Evolutionary conservation across 805 yeast species (phyloP).

Genomic region (Geotrichum ghanense): DNA sequence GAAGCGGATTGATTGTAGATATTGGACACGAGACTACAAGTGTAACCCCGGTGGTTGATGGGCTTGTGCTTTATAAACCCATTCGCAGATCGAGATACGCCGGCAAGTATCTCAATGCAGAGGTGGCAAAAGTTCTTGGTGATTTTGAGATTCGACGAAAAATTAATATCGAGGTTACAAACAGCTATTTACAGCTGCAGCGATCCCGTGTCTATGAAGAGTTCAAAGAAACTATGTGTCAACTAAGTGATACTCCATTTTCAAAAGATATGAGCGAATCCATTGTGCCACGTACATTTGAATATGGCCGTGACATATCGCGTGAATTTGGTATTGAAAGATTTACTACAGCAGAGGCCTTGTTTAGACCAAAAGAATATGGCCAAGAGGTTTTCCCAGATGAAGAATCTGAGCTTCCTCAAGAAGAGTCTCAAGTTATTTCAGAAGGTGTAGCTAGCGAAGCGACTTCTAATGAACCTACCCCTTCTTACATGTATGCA

Average conservation of each 20-base stretch:
- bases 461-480: not conserved
- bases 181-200: conserved; percentile 35
- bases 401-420: conserved; percentile 25
- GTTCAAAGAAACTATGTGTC: conserved; percentile 34
- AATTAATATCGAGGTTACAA: conserved; percentile 27
- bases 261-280: conserved; percentile 26
- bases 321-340: conserved; percentile 42
- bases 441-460: not conserved
- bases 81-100: conserved; percentile 32
- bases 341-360: conserved; percentile 47
- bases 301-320: conserved; percentile 45
- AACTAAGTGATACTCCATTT: conserved; percentile 31
- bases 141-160: conserved; percentile 28
- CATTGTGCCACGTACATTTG: conserved; percentile 35
- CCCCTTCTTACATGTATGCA: not conserved
- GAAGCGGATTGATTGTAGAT: conserved; percentile 71
- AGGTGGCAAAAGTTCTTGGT: conserved; percentile 40
- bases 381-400: conserved; percentile 27
- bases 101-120: conserved; percentile 72
- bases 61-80: conserved; percentile 48
- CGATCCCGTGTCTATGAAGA: conserved; percentile 32
- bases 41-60: conserved; percentile 45
- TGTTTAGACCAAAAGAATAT: conserved; percentile 49
- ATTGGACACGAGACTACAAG: conserved; percentile 62
- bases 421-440: conserved; percentile 30